These are phyloP conservation scores for Podaxis pistillaris DNA, from an alignment of 768 basidiomycete species.

Conservation along the genomic window DNA sequence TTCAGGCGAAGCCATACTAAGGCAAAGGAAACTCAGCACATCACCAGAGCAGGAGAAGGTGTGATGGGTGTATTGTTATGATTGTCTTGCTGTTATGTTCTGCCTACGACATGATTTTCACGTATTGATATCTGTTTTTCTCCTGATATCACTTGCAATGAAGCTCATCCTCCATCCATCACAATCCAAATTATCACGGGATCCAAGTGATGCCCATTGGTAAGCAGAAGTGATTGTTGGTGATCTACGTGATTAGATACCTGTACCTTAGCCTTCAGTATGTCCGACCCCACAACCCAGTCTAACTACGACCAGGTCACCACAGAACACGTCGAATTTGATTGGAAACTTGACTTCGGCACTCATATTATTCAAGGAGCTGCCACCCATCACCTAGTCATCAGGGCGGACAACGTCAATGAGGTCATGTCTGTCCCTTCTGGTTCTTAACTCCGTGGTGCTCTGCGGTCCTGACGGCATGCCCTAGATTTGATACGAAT, in stretches of 20 bases:
- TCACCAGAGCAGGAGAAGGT: background rate
- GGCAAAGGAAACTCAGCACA: slow-evolving; percentile 24
- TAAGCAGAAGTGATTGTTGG: background rate
- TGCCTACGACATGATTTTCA: background rate
- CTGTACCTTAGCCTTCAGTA: background rate
- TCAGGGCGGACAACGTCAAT: slow-evolving; percentile 49
- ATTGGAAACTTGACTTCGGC: slow-evolving; percentile 79
- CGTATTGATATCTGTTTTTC: too few relatives aligned
- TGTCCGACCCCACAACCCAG: slow-evolving; percentile 67
- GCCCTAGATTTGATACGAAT: slow-evolving; percentile 66
- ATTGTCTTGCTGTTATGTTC: background rate
- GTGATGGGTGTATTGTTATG: background rate
- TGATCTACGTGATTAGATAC: background rate
- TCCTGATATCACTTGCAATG: too few relatives aligned
- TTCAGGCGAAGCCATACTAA: background rate
- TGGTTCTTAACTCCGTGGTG: background rate
- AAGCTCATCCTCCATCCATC: too few relatives aligned
- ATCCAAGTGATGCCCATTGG: background rate
- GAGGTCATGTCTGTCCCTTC: slow-evolving; percentile 54
- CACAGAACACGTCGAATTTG: slow-evolving; percentile 66
- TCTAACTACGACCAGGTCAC: slow-evolving; percentile 73
- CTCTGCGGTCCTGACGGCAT: background rate
- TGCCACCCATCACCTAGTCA: slow-evolving; percentile 59
- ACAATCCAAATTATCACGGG: too few relatives aligned
- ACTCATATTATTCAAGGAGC: slow-evolving; percentile 59